These are phyloP conservation scores for Cichorium intybus DNA, from an alignment of 140 eudicot genomes.

Conservation along the genomic window DNA sequence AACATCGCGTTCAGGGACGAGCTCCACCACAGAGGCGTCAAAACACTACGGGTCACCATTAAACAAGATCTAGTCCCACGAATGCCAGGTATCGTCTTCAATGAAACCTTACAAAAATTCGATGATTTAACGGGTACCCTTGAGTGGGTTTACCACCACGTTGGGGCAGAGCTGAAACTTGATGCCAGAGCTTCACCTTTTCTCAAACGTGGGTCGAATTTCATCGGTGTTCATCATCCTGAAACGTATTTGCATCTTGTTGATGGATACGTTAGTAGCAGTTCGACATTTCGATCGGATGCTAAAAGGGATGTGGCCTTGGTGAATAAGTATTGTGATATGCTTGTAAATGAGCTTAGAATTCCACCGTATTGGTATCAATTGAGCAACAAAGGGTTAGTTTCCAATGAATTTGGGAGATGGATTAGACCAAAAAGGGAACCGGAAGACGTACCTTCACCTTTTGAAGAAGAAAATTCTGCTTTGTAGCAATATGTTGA, in stretches of 20 bases:
- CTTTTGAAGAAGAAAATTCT: slow-evolving; percentile 32
- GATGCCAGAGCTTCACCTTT: slow-evolving; percentile 65
- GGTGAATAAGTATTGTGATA: slow-evolving; percentile 73
- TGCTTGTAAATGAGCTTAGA: slow-evolving; percentile 74
- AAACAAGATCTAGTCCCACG: slow-evolving; percentile 72
- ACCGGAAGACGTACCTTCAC: slow-evolving; percentile 73
- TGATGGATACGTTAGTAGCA: slow-evolving; percentile 49
- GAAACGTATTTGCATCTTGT: slow-evolving; percentile 85
- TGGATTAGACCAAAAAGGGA: slow-evolving; percentile 73
- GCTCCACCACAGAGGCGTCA: slow-evolving; percentile 52
- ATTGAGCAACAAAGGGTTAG: slow-evolving; percentile 66
- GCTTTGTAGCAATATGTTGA: slow-evolving; percentile 8
- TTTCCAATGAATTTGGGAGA: slow-evolving; percentile 55
- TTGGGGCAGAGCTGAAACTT: slow-evolving; percentile 69
- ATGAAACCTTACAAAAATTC: slow-evolving; percentile 60
- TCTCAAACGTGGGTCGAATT: slow-evolving; percentile 55
- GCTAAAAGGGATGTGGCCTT: slow-evolving; percentile 72
- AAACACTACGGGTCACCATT: slow-evolving; percentile 47
- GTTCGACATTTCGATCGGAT: slow-evolving; percentile 40
- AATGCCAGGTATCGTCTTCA: slow-evolving; percentile 75
- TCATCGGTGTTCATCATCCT: slow-evolving; percentile 57
- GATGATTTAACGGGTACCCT: slow-evolving; percentile 62
- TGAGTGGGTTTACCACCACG: slow-evolving; percentile 88
- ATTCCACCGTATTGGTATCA: slow-evolving; percentile 76
- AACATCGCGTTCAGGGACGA: slow-evolving; percentile 65